Evolutionary conservation across 2,329 filamentous ascomycete species (phyloP).

Genomic region (Periconia macrospinosa): DNA sequence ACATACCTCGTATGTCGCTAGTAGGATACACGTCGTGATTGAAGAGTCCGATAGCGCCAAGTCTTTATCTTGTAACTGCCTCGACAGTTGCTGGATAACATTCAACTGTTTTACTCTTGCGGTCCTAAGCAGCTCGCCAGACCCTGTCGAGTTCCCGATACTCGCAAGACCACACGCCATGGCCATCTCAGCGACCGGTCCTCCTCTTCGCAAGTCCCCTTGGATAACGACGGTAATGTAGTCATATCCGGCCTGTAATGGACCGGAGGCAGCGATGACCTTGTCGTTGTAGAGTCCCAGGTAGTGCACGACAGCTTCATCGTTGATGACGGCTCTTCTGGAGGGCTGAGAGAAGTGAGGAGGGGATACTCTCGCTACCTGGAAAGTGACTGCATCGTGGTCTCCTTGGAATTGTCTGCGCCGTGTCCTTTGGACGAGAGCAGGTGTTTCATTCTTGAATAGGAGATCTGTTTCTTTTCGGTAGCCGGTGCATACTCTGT

Average conservation of each 20-base stretch:
- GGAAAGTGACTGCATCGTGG: background rate
- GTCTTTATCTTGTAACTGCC: constrained; percentile 14
- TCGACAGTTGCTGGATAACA: constrained; percentile 13
- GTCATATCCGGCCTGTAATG: constrained; percentile 10
- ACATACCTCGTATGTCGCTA: constrained; percentile 17
- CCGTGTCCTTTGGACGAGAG: constrained; percentile 13
- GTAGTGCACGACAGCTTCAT: constrained; percentile 18
- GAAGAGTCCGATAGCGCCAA: constrained; percentile 16
- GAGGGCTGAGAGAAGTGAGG: constrained; percentile 11
- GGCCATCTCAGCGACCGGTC: constrained; percentile 17
- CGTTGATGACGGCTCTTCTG: constrained; percentile 11
- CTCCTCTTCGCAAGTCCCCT: constrained; percentile 7
- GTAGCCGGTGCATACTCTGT: constrained; percentile 20
- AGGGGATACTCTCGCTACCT: background rate
- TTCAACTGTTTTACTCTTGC: constrained; percentile 16
- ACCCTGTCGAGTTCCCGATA: constrained; percentile 11
- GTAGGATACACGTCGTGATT: constrained; percentile 14
- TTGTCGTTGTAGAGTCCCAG: constrained; percentile 18
- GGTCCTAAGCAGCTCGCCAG: constrained; percentile 10
- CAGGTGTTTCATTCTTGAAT: constrained; percentile 21
- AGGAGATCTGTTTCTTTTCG: constrained; percentile 21
- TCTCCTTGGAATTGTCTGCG: constrained; percentile 1
- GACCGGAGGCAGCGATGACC: constrained; percentile 6
- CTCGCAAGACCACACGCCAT: constrained; percentile 17
- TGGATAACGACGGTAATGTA: constrained; percentile 15